Evolutionary conservation across 1,139 yeast genomes (phyloP).

Genomic region (Saccharomyces hybrid): DNA sequence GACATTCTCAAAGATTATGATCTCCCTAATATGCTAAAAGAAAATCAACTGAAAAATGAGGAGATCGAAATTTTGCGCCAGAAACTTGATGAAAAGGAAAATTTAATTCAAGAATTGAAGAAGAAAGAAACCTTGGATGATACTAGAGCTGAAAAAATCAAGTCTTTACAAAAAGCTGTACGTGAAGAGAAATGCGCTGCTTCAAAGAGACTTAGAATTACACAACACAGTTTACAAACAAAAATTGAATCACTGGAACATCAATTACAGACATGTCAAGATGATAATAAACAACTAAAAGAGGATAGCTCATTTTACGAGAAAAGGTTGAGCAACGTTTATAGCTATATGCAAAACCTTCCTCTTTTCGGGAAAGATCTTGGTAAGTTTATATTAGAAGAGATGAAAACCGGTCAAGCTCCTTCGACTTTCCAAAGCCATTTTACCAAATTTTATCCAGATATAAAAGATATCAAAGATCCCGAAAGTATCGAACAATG

Average conservation of each 20-base stretch:
- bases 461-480: not conserved
- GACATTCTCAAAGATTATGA: not conserved
- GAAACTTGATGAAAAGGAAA: not conserved
- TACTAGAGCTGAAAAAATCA: not conserved
- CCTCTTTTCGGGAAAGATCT: not conserved
- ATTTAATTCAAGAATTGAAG: not conserved
- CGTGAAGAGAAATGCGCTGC: not conserved
- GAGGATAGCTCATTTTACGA: not conserved
- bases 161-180: not conserved
- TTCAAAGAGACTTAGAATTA: not conserved
- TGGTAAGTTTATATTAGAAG: not conserved
- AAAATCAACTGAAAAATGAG: not conserved
- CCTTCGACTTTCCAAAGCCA: not conserved
- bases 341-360: not conserved
- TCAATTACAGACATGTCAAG: not conserved
- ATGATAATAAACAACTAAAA: not conserved
- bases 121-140: not conserved
- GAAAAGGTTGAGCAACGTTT: not conserved
- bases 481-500: not conserved
- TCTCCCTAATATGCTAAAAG: not conserved
- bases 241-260: not conserved
- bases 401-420: not conserved
- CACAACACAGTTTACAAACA: not conserved
- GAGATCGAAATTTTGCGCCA: not conserved
- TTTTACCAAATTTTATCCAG: not conserved